Conservation (phyloP, 495 filamentous ascomycete species). For the Penicillium psychrofluorescens region DNA sequence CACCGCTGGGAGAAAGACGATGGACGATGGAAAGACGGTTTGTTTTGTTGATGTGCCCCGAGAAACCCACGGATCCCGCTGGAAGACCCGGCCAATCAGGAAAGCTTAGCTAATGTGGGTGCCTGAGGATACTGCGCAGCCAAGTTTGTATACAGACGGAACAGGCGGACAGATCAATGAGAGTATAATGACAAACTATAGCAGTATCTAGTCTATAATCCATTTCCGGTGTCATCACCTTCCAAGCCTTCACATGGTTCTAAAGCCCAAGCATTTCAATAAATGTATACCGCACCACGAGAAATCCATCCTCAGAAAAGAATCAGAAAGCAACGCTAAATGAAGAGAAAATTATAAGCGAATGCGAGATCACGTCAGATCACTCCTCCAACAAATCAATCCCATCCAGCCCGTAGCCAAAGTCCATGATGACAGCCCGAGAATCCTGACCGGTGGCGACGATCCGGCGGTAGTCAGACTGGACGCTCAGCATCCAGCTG, state of each 20-base stretch:
- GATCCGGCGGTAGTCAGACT: slow-evolving; percentile 88
- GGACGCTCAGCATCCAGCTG: slow-evolving; percentile 93
- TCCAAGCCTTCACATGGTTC: slow-evolving; percentile 1
- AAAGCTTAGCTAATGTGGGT: slow-evolving; percentile 11
- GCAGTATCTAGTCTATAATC: neutral
- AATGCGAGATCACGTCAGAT: slow-evolving; percentile 9
- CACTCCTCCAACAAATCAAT: slow-evolving; percentile 42
- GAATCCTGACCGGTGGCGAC: slow-evolving; percentile 91
- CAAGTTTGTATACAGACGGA: neutral
- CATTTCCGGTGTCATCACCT: neutral
- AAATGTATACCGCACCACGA: slow-evolving; percentile 7
- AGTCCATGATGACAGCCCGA: slow-evolving; percentile 83
- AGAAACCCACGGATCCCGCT: slow-evolving; percentile 31
- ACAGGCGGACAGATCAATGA: too few species aligned
- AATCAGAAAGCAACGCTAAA: slow-evolving; percentile 10
- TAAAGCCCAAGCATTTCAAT: slow-evolving; percentile 9
- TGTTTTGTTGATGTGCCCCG: slow-evolving; percentile 37
- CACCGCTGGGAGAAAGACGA: neutral
- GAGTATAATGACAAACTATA: too few species aligned
- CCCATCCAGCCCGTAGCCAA: slow-evolving; percentile 43
- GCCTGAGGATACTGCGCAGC: slow-evolving; percentile 8
- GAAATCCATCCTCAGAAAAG: neutral
- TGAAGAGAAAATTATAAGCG: slow-evolving; percentile 7
- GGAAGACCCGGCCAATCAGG: slow-evolving; percentile 25
- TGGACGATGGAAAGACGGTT: slow-evolving; percentile 20